phyloP scores from a whole-genome alignment of 805 yeast genomes.

The Ogataea paradorogensis region DNA sequence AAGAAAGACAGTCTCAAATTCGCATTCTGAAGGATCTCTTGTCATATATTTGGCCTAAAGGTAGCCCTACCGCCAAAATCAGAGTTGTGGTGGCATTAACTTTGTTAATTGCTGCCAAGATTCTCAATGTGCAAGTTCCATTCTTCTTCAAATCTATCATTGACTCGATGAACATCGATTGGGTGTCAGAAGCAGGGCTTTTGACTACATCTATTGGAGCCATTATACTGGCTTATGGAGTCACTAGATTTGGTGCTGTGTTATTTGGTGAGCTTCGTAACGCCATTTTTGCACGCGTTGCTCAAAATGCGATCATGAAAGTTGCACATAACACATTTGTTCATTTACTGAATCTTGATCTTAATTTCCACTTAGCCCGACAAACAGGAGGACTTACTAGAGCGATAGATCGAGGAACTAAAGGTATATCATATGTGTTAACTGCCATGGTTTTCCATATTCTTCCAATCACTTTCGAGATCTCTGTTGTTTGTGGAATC shows the following conservation, averaged over 20 bases:
- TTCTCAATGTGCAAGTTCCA: constrained; percentile 93
- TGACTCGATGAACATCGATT: constrained; percentile 90
- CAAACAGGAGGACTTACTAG: constrained; percentile 97
- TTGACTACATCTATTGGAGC: constrained; percentile 64
- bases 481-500: constrained; percentile 88
- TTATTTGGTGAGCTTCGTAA: constrained; percentile 91
- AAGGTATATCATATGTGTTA: constrained; percentile 90
- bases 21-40: constrained; percentile 62
- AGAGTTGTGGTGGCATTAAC: constrained; percentile 76
- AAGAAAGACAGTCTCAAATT: constrained; percentile 38
- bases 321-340: constrained; percentile 86
- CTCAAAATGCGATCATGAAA: constrained; percentile 87
- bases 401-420: constrained; percentile 96
- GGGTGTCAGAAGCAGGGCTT: constrained; percentile 62
- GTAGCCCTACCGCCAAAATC: constrained; percentile 59
- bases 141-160: constrained; percentile 86
- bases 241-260: constrained; percentile 91
- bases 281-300: constrained; percentile 93
- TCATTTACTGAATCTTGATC: constrained; percentile 79
- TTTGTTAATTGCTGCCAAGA: constrained; percentile 73
- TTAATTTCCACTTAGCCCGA: constrained; percentile 83
- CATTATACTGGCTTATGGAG: constrained; percentile 81
- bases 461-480: constrained; percentile 88
- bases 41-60: constrained; percentile 78
- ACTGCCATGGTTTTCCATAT: constrained; percentile 98